Evolutionary conservation across 106 monocot genomes (phyloP), one percentile per base, ranked within the genome.

Genomic region (Dioscorea alata): DNA sequence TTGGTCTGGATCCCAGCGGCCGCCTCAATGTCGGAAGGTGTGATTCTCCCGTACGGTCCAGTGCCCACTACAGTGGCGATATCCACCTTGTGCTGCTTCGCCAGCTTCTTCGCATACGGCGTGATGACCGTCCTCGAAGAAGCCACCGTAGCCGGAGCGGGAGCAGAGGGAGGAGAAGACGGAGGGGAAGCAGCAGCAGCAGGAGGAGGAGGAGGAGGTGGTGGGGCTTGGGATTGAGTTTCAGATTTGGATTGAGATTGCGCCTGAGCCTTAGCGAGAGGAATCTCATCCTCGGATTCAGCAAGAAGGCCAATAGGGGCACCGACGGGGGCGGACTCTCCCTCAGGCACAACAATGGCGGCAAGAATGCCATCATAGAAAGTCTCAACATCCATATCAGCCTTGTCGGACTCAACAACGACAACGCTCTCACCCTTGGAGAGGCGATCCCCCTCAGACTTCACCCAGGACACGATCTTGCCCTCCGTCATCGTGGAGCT

Each of bases 401-500:
- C 99, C 87, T 99, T 99, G 81, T 99, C 99, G 68, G 90, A 92
- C 83, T 90, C 93, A 48, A 92, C 93, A 54, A 99, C 99, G 33
- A 99, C 99, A 57, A 93, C 92, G 85, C 81, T 81, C 71, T 93
- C 99, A 12, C 96, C 96, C 72, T 97, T 92, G 72, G 86, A 76
- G 64, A 97, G 84, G 15, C 76, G 72, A 74, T 97, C 92, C 59
- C 89, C 92, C 78, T 96, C 91, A 6, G 95, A 75, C 70, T 87
- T 87, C 68, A 81, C 42, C 99, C 99, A 99, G 22, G 90, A 85
- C 22, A 99, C 93, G 83, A 99, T 99, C 81, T 88, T 92, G 0
- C 99, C 92, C 81, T 99, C 99, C 34, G 92, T 99, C 99, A 99
- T 99, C 21, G 99, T 99, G 57, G 99, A 99, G 76, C 90, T 90